A percentile compares a stretch with the other conserved stretches of the same genome.
These are phyloP conservation scores for Aspergillus bertholletiae DNA, from an alignment of 495 filamentous ascomycete genomes.

Conservation along the genomic window DNA sequence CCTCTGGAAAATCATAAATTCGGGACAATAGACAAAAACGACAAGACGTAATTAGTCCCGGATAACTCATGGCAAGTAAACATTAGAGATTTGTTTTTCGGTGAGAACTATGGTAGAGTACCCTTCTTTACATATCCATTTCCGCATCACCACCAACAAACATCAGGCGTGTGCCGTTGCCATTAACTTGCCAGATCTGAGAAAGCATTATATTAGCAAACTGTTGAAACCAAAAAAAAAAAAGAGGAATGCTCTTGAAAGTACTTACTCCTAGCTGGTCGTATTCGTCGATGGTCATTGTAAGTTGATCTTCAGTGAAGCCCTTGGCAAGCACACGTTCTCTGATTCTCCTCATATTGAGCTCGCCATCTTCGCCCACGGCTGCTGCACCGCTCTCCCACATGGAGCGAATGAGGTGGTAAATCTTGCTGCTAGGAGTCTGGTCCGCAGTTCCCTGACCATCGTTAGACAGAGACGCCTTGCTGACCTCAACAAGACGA, in stretches of 20 bases:
- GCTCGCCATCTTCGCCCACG: slow-evolving; percentile 66
- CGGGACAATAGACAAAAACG: not conserved
- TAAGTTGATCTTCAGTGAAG: slow-evolving; percentile 91
- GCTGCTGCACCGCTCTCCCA: slow-evolving; percentile 79
- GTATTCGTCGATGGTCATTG: slow-evolving; percentile 84
- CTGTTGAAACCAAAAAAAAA: not conserved
- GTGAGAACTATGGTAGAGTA: slow-evolving; percentile 8
- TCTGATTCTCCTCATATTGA: slow-evolving; percentile 81
- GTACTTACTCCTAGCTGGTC: slow-evolving; percentile 76
- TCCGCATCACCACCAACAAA: slow-evolving; percentile 66
- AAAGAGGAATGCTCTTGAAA: slow-evolving; percentile 2
- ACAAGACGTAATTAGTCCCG: not conserved
- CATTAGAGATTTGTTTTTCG: not conserved
- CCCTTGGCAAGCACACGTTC: slow-evolving; percentile 93
- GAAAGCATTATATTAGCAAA: slow-evolving; percentile 18
- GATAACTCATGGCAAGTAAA: slow-evolving; percentile 7
- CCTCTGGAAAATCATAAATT: not conserved
- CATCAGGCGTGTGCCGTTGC: slow-evolving; percentile 78
- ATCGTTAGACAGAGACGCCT: slow-evolving; percentile 76
- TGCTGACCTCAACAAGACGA: slow-evolving; percentile 84
- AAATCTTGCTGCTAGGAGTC: slow-evolving; percentile 85
- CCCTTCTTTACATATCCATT: slow-evolving; percentile 43
- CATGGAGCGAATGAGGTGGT: slow-evolving; percentile 83
- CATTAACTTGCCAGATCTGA: slow-evolving; percentile 93
- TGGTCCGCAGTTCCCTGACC: slow-evolving; percentile 58